These are phyloP conservation scores for Podaxis mareebaensis DNA, from an alignment of 768 basidiomycete genomes.

Conservation along the genomic window DNA sequence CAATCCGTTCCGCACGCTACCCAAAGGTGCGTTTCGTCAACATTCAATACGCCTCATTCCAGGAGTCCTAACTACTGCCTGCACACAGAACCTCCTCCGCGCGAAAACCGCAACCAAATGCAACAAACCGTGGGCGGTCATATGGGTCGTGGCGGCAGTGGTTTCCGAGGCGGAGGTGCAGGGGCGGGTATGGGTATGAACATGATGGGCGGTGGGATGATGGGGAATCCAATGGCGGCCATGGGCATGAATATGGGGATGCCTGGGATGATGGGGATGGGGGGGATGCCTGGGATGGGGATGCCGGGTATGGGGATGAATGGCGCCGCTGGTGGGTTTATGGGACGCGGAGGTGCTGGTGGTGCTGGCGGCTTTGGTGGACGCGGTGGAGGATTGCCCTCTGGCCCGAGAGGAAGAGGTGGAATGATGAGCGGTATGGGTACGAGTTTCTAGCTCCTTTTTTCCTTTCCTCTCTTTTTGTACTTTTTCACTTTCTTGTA, in stretches of 20 bases:
- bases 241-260: conserved; percentile 34
- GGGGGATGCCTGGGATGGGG: conserved; percentile 32
- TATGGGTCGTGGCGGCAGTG: conserved; percentile 33
- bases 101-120: conserved; percentile 45
- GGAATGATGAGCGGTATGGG: conserved; percentile 67
- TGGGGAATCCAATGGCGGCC: conserved; percentile 28
- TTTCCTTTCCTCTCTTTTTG: conserved; percentile 17
- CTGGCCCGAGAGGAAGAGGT: conserved; percentile 55
- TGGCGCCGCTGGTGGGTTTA: conserved; percentile 35
- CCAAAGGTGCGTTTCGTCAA: conserved; percentile 67
- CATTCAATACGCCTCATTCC: neutral
- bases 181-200: conserved; percentile 37
- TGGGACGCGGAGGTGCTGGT: conserved; percentile 47
- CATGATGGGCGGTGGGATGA: conserved; percentile 40
- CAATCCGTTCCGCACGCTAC: conserved; percentile 91
- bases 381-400: conserved; percentile 34
- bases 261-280: conserved; percentile 42
- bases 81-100: conserved; percentile 69
- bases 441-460: conserved; percentile 51
- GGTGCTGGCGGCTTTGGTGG: conserved; percentile 34
- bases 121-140: conserved; percentile 29
- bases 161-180: conserved; percentile 33
- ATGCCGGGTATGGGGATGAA: conserved; percentile 21
- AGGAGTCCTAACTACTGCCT: neutral
- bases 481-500: conserved; percentile 13